A percentile compares a stretch with the other conserved stretches of the same genome.
phyloP scores from a whole-genome alignment of 129 eudicot species.

The Arctium minus region DNA sequence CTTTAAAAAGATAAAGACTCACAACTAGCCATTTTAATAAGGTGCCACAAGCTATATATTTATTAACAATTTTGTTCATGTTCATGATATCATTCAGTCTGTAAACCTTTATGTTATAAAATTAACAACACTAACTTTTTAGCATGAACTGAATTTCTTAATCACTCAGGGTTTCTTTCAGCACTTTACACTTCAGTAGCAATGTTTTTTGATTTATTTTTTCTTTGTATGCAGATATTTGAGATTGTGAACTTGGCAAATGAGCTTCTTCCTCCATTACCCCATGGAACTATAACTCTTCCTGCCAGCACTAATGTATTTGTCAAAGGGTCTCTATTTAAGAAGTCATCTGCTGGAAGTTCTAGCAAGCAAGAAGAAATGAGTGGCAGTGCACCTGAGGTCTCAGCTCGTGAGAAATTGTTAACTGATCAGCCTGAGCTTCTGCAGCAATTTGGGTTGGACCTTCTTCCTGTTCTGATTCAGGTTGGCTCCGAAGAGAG shows the following conservation, averaged over 20 bases:
- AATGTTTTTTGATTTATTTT: neutral
- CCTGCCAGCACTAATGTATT: conserved; percentile 61
- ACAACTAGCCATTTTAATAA: neutral
- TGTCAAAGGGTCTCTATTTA: conserved; percentile 62
- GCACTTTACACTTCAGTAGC: neutral
- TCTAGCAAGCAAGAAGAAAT: conserved; percentile 61
- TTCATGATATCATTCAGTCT: neutral
- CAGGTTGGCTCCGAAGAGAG: conserved; percentile 49
- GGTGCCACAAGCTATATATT: neutral
- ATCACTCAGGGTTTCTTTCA: neutral
- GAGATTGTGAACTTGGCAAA: conserved; percentile 97
- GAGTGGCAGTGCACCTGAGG: conserved; percentile 40
- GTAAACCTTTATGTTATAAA: neutral
- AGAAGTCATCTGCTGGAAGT: conserved; percentile 51
- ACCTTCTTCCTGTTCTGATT: conserved; percentile 88
- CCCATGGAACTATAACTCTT: conserved; percentile 84
- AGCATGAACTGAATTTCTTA: neutral
- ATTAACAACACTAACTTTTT: neutral
- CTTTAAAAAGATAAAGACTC: neutral
- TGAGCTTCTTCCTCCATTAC: conserved; percentile 96
- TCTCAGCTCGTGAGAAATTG: conserved; percentile 63
- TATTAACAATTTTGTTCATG: neutral
- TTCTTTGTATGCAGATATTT: conserved; percentile 48
- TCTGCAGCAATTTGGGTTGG: conserved; percentile 87
- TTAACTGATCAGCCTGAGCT: conserved; percentile 88